These are phyloP conservation scores for Tuber indicum DNA, from an alignment of 495 filamentous ascomycete species.

Conservation along the genomic window DNA sequence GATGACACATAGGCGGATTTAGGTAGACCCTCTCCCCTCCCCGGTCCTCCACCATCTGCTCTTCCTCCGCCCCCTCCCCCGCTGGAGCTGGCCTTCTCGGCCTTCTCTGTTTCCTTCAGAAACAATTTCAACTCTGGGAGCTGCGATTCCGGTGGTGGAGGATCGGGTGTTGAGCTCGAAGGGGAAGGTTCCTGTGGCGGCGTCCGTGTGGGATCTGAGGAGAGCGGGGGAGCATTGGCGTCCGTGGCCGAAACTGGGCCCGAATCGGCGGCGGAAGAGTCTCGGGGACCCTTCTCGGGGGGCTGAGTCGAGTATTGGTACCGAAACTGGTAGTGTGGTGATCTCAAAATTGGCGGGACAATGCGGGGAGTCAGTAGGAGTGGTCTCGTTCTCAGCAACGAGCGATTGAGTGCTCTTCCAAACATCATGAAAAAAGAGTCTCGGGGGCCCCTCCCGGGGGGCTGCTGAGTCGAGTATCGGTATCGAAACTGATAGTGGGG, in stretches of 20 bases:
- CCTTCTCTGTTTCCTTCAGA: neutral
- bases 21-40: slow-evolving; percentile 25
- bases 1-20: slow-evolving; percentile 87
- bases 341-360: slow-evolving; percentile 16
- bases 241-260: slow-evolving; percentile 14
- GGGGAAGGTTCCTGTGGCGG: slow-evolving; percentile 8
- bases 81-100: neutral
- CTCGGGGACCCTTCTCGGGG: slow-evolving; percentile 10
- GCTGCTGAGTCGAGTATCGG: slow-evolving; percentile 1
- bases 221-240: slow-evolving; percentile 9
- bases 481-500: slow-evolving; percentile 4
- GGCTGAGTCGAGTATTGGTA: slow-evolving; percentile 4
- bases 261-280: slow-evolving; percentile 10
- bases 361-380: slow-evolving; percentile 13
- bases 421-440: slow-evolving; percentile 21
- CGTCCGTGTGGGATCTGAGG: slow-evolving; percentile 1
- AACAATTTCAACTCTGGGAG: neutral
- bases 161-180: neutral
- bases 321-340: neutral
- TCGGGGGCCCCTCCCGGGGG: slow-evolving; percentile 9
- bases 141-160: neutral
- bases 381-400: slow-evolving; percentile 19
- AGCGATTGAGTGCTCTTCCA: slow-evolving; percentile 27
- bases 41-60: slow-evolving; percentile 7
- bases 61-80: neutral